Evolutionary conservation across 768 basidiomycete species (phyloP).

Genomic region (Rhodotorula kratochvilovae): DNA sequence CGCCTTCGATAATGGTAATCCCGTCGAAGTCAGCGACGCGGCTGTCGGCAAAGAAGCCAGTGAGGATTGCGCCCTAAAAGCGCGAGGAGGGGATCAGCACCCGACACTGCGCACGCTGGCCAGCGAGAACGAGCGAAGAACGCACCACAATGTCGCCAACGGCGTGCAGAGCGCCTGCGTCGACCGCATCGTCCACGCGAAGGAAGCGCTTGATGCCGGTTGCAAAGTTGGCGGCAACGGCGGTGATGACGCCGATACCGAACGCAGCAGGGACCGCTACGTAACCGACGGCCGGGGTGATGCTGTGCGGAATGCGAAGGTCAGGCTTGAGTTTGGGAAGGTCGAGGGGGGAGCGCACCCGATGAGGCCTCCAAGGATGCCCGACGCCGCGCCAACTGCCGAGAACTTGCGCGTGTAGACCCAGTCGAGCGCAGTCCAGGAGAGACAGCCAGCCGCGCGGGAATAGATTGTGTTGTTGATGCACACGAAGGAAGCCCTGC

Average conservation of each 20-base stretch:
- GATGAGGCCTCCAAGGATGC: conserved; percentile 75
- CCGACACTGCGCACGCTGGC: conserved; percentile 46
- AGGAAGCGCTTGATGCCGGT: conserved; percentile 55
- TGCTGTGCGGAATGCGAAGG: too few relatives aligned
- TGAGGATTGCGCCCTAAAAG: conserved; percentile 55
- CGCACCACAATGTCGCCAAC: conserved; percentile 64
- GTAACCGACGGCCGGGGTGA: conserved; percentile 69
- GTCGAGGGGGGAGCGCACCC: neutral
- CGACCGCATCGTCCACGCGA: conserved; percentile 70
- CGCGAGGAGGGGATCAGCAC: too few relatives aligned
- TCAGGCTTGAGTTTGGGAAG: too few relatives aligned
- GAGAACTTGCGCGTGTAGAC: conserved; percentile 57
- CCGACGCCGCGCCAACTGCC: conserved; percentile 86
- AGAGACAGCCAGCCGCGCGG: conserved; percentile 67
- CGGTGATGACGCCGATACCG: conserved; percentile 67
- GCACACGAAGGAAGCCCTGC: too few relatives aligned
- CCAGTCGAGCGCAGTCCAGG: conserved; percentile 52
- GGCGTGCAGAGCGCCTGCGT: conserved; percentile 87
- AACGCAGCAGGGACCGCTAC: conserved; percentile 71
- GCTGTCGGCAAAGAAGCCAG: conserved; percentile 68
- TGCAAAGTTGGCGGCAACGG: conserved; percentile 49
- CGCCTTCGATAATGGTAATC: conserved; percentile 57
- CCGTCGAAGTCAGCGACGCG: conserved; percentile 65
- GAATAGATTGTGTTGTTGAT: conserved; percentile 86
- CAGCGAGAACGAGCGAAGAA: neutral